These are phyloP conservation scores for Mentha longifolia DNA, from an alignment of 257 asterid species.

Conservation along the genomic window DNA sequence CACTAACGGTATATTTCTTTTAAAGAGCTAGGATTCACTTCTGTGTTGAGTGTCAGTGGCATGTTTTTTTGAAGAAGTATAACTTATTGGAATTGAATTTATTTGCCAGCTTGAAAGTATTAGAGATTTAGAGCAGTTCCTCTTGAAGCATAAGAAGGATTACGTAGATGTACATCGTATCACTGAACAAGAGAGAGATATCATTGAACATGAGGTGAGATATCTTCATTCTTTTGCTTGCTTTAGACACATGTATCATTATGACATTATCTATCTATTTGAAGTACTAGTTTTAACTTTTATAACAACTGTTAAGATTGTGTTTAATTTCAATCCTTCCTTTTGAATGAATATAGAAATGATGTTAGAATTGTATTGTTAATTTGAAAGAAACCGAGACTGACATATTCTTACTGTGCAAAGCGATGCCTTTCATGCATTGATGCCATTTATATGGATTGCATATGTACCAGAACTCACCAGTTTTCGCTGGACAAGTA, in stretches of 20 bases:
- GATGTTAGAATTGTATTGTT: background rate
- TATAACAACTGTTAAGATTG: slow-evolving; percentile 1
- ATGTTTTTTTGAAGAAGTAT: background rate
- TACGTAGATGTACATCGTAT: slow-evolving; percentile 86
- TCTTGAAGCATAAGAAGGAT: slow-evolving; percentile 91
- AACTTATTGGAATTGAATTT: slow-evolving; percentile 15
- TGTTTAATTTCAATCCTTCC: background rate
- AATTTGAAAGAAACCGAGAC: too few species aligned
- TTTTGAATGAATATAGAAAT: background rate
- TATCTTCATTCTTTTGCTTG: slow-evolving; percentile 24
- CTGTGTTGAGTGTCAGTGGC: background rate
- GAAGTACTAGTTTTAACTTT: slow-evolving; percentile 14
- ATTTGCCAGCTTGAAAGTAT: slow-evolving; percentile 73
- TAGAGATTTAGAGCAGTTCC: slow-evolving; percentile 74
- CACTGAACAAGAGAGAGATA: slow-evolving; percentile 89
- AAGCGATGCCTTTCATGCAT: background rate
- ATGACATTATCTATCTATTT: slow-evolving; percentile 7
- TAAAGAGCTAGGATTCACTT: too few species aligned
- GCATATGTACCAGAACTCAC: too few species aligned
- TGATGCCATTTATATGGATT: background rate
- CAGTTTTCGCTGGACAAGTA: too few species aligned
- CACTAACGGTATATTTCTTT: slow-evolving; percentile 48
- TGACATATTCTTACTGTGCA: slow-evolving; percentile 1
- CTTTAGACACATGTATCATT: slow-evolving; percentile 10
- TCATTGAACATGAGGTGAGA: slow-evolving; percentile 94